Evolutionary conservation across 2,329 filamentous ascomycete species (phyloP), one percentile per base, ranked within the genome.

Genomic region (Davidsoniella virescens): DNA sequence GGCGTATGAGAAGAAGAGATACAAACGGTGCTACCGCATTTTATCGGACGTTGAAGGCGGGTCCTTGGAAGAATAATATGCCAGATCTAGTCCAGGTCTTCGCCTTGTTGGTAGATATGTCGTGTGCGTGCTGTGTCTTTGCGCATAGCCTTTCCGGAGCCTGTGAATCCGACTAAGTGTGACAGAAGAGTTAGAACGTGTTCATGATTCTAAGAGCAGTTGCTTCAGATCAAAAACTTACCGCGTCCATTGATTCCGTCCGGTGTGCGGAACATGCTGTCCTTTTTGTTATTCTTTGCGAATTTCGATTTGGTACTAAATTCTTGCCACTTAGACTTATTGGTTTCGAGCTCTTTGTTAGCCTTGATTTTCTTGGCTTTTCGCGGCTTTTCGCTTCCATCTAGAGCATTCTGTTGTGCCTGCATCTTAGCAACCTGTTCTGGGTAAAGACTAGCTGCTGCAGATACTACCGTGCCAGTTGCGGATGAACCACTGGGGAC

Each of bases 241-340:
- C 88, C 88, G 82, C 87, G 78, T 52, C 84, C 88, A 59, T 86
- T 77, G 20, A 92, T 75, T 54, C 86, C 82, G 29, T 94, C 87
- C 0, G 87, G 87, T 2, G 88, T 95, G 44, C 88, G 80, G 64
- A 95, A 95, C 88, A 95, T 95, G 71, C 87, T 94, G 45, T 94
- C 86, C 67, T 94, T 94, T 69, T 90, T 90, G 40, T 68, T 66
- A 4, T 67, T 57, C 63, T 82, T 82, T 56, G 71, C 76, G 56
- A 78, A 70, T 61, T 86, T 88, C 44, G 73, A 75, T 64, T 93
- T 94, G 60, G 74, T 72, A 56, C 80, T 84, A 64, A 94, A 98
- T 56, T 93, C 85, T 62, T 95, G 84, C 92, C 92, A 98, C 62
- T 92, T 94, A 60, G 69, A 84, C 70, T 94, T 94, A 60, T 84